A percentile compares a stretch with the other conserved stretches of the same genome.
These are phyloP conservation scores for Backusella luteola DNA, from an alignment of 192 early-diverging fungal species.

Conservation along the genomic window DNA sequence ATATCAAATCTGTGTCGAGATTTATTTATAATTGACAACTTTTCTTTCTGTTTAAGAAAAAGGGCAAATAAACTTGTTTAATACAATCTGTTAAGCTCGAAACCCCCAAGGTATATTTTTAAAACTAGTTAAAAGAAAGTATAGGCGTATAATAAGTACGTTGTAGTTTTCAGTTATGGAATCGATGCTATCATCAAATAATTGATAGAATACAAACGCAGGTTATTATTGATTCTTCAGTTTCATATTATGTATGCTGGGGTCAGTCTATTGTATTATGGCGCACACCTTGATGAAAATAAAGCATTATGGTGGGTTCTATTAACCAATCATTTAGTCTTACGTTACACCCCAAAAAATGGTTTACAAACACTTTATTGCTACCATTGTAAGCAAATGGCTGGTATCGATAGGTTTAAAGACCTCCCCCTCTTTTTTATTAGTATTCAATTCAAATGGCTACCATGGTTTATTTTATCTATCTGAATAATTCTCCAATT, in stretches of 20 bases:
- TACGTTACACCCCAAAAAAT: slow-evolving; percentile 1
- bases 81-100: neutral
- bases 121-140: neutral
- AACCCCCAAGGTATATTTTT: neutral
- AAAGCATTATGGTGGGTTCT: neutral
- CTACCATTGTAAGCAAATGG: neutral
- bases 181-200: neutral
- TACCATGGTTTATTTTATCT: neutral
- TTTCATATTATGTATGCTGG: neutral
- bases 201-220: too few relatives aligned
- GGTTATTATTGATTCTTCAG: neutral
- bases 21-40: neutral
- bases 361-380: neutral
- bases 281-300: neutral
- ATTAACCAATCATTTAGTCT: neutral
- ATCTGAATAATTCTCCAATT: neutral
- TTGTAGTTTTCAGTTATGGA: neutral
- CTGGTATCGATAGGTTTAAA: neutral
- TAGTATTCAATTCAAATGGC: neutral
- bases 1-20: neutral
- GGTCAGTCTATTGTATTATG: neutral
- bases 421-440: neutral
- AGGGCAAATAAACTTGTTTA: neutral
- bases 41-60: neutral
- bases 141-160: too few relatives aligned